phyloP scores from a whole-genome alignment of 345 rosid genomes.

The Citrus unshiu region DNA sequence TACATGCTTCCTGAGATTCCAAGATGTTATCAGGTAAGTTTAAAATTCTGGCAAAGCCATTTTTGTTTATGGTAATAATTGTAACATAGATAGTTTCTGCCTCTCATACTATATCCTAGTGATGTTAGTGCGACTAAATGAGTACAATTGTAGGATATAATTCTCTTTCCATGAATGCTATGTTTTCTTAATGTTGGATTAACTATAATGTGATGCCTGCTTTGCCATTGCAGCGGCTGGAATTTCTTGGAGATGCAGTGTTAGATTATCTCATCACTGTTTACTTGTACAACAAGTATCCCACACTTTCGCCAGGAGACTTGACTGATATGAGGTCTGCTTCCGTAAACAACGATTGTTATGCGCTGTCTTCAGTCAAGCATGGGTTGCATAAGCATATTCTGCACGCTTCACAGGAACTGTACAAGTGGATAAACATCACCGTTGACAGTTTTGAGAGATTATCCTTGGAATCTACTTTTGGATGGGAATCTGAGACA shows the following conservation, averaged over 20 bases:
- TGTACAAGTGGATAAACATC: conserved; percentile 44
- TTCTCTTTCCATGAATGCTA: neutral
- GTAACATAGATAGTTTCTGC: neutral
- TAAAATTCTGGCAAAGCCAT: neutral
- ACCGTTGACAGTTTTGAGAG: conserved; percentile 31
- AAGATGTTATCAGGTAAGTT: conserved; percentile 79
- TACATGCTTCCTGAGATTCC: conserved; percentile 88
- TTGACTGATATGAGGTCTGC: conserved; percentile 93
- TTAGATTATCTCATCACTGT: conserved; percentile 73
- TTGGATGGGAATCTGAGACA: conserved; percentile 79
- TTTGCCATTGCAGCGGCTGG: conserved; percentile 78
- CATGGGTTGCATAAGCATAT: conserved; percentile 63
- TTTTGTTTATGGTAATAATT: neutral
- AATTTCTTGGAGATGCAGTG: conserved; percentile 90
- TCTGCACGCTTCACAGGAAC: conserved; percentile 63
- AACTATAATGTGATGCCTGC: neutral
- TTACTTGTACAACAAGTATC: conserved; percentile 51
- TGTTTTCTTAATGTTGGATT: neutral
- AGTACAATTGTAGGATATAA: neutral
- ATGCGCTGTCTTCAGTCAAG: conserved; percentile 59
- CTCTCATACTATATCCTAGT: neutral
- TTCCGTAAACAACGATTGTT: conserved; percentile 86
- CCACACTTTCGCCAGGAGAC: conserved; percentile 67
- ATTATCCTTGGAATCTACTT: conserved; percentile 34
- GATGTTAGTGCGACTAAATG: neutral